Evolutionary conservation across 2,329 filamentous ascomycete species (phyloP), one percentile per base, ranked within the genome.

Genomic region (Conoideocrella luteorostrata): DNA sequence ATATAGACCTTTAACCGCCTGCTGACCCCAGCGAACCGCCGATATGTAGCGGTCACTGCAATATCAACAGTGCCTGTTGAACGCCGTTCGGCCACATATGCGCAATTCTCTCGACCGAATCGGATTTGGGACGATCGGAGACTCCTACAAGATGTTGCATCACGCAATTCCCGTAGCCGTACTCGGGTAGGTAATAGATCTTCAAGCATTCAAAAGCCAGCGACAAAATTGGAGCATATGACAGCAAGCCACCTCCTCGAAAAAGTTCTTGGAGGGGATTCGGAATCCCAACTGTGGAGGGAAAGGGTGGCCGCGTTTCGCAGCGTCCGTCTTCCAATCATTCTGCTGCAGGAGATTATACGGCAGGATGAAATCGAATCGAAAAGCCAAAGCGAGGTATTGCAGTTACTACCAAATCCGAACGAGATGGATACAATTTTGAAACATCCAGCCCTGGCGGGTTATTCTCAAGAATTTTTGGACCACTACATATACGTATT

Each of bases 281-380:
- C 30, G 12, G 26, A 48, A 15, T 43, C 33, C 6, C 22, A 41
- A 10, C 10, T 30, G 18, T 56, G 51, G 53, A 56, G 37, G 39
- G 46, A 30, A 45, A 43, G 44, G 28, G 41, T 51, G 4, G 58
- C 62, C 5, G 34, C 29, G 33, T 48, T 52, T 17, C 60, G 62
- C 22, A 58, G 48, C 34, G 44, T 46, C 18, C 53, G 59, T 18
- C 47, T 63, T 9, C 52, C 58, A 5, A 47, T 63, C 7, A 40
- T 65, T n/a, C 46, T 65, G 22, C 47, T 65, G 32, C 62, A 65
- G 33, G 54, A 59, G 50, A 39, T 56, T 18, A 48, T 65, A 32
- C 56, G 56, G 44, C 50, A 49, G 32, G 49, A 55, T 28, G 49
- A 47, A 13, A 43, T 36, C 7, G 49, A 48, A 13, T 44, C 54